Evolutionary conservation across 345 rosid genomes (phyloP).

Genomic region (Melaleuca alternifolia): DNA sequence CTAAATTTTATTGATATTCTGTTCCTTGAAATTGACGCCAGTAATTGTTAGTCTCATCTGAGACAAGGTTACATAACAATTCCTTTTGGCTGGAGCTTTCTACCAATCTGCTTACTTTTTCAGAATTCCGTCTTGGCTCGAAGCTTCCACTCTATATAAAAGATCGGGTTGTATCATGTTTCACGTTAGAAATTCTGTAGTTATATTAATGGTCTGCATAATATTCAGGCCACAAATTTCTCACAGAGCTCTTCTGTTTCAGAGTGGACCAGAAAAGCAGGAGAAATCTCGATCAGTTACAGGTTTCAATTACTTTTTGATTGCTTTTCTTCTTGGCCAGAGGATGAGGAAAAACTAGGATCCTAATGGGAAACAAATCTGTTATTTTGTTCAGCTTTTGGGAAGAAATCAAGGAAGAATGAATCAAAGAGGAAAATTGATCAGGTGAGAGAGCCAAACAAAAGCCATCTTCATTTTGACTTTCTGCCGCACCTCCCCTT

Average conservation of each 20-base stretch:
- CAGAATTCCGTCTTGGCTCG: background rate
- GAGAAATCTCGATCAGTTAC: conserved; percentile 21
- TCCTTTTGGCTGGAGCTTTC: background rate
- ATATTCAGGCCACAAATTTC: background rate
- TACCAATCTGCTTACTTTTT: background rate
- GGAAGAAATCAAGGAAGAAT: conserved; percentile 14
- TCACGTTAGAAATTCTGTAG: background rate
- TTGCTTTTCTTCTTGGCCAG: conserved; percentile 7
- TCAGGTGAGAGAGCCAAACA: conserved; percentile 10
- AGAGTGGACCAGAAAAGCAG: conserved; percentile 15
- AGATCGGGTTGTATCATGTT: background rate
- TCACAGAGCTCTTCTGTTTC: conserved; percentile 10
- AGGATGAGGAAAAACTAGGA: background rate
- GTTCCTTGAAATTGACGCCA: background rate
- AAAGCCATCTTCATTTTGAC: background rate
- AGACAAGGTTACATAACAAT: background rate
- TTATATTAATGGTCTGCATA: background rate
- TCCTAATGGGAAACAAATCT: conserved; percentile 1
- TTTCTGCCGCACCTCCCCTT: background rate
- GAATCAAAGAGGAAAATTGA: conserved; percentile 17
- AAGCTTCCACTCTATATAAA: background rate
- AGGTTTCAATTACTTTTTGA: conserved; percentile 17
- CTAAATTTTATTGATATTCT: background rate
- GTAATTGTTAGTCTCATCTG: background rate
- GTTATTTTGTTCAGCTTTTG: conserved; percentile 20